phyloP scores from a whole-genome alignment of 495 filamentous ascomycete genomes.

The Delitschia confertaspora region DNA sequence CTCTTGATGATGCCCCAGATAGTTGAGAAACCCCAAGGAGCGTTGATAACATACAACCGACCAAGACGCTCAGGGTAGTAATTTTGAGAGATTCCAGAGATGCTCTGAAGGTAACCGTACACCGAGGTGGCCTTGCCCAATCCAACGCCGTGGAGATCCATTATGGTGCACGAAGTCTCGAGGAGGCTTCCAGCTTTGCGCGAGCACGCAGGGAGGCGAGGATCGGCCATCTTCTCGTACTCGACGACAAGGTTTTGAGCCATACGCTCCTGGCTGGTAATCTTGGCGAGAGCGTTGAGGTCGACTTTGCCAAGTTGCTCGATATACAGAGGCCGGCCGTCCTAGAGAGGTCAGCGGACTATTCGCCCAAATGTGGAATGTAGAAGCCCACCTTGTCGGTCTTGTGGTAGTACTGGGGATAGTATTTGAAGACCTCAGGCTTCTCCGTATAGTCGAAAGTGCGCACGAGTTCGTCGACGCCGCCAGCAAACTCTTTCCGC shows the following conservation, averaged over 20 bases:
- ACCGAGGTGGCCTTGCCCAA: constrained; percentile 70
- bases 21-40: constrained; percentile 82
- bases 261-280: constrained; percentile 90
- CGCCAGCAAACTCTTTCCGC: constrained; percentile 65
- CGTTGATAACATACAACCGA: constrained; percentile 92
- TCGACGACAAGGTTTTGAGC: constrained; percentile 89
- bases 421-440: constrained; percentile 77
- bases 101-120: constrained; percentile 58
- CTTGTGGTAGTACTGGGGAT: constrained; percentile 99
- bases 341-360: constrained; percentile 43
- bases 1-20: constrained; percentile 79
- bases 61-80: constrained; percentile 95
- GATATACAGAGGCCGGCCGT: constrained; percentile 94
- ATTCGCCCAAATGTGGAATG: neutral
- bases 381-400: constrained; percentile 71
- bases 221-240: constrained; percentile 92
- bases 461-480: constrained; percentile 70
- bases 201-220: constrained; percentile 88
- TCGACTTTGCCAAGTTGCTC: constrained; percentile 94
- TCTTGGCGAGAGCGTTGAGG: constrained; percentile 79
- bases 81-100: constrained; percentile 70
- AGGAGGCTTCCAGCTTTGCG: constrained; percentile 82
- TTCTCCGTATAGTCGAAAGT: constrained; percentile 88
- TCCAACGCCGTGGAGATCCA: constrained; percentile 93
- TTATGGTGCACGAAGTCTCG: constrained; percentile 95